These are phyloP conservation scores for Cystobasidium pallidum DNA, from an alignment of 1,284 basidiomycete genomes.

Conservation along the genomic window DNA sequence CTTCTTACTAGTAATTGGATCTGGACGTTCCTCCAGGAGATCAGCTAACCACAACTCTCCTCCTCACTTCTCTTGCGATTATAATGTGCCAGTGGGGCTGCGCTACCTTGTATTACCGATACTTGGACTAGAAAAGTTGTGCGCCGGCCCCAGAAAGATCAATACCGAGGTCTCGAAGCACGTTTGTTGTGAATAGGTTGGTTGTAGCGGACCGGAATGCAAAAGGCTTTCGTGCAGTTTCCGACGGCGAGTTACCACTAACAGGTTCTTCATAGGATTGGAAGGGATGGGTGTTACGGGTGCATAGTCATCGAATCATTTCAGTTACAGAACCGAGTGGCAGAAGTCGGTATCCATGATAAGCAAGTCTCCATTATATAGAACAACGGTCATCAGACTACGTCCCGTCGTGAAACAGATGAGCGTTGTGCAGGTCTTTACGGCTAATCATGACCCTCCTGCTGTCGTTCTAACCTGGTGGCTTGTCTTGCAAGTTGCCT, in stretches of 20 bases:
- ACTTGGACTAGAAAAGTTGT: not conserved
- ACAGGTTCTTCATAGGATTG: not conserved
- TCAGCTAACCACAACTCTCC: no score
- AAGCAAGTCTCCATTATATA: no score
- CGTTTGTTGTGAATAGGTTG: not conserved
- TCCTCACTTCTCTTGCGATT: no score
- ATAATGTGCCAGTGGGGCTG: no score
- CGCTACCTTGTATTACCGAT: not conserved
- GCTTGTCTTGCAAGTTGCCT: not conserved
- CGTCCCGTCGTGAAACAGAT: no score
- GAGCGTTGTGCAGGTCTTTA: not conserved
- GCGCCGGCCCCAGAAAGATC: not conserved
- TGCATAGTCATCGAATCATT: no score
- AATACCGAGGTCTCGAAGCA: not conserved
- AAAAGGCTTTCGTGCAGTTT: not conserved
- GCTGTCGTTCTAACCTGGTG: not conserved
- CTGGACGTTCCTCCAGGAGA: no score
- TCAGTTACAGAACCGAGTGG: no score
- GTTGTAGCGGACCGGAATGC: not conserved
- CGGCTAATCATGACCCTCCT: not conserved
- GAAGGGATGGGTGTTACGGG: no score
- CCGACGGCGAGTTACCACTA: not conserved
- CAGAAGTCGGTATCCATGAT: no score
- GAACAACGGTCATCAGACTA: no score
- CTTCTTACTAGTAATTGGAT: no score